phyloP scores from a whole-genome alignment of 2,329 filamentous ascomycete genomes.

The Lachnellula hyalina region DNA sequence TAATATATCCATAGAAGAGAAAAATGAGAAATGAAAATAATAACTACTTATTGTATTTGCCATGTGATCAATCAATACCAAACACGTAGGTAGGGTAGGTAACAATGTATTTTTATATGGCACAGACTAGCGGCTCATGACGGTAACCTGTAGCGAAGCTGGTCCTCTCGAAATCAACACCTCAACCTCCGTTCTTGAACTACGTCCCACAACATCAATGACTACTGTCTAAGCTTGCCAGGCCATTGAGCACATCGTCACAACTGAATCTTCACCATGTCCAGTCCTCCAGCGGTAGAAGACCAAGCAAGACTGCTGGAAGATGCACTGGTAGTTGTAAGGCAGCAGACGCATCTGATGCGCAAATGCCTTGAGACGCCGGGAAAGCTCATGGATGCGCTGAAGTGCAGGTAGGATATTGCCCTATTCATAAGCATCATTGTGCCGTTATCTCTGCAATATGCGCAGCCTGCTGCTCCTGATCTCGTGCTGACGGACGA shows the following conservation, averaged over 20 bases:
- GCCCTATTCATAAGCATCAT: not conserved
- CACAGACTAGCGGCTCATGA: conserved; percentile 10
- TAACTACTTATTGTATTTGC: not conserved
- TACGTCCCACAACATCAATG: conserved; percentile 20
- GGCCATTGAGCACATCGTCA: conserved; percentile 21
- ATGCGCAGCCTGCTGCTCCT: conserved; percentile 5
- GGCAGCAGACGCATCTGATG: conserved; percentile 96
- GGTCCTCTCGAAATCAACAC: conserved; percentile 5
- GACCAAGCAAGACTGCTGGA: conserved; percentile 90
- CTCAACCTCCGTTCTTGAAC: conserved; percentile 9
- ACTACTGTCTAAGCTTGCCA: conserved; percentile 22
- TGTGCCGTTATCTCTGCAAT: conserved; percentile 7
- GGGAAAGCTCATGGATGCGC: conserved; percentile 98
- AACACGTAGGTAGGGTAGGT: no score
- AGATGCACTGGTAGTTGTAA: conserved; percentile 92
- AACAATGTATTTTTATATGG: no score
- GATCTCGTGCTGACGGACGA: conserved; percentile 27
- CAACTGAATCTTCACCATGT: conserved; percentile 34
- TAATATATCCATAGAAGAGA: conserved; percentile 1
- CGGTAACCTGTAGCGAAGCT: conserved; percentile 17
- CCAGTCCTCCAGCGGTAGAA: conserved; percentile 59
- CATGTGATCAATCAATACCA: not conserved
- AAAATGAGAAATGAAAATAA: not conserved
- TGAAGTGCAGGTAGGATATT: conserved; percentile 89
- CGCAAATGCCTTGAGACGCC: conserved; percentile 95